Evolutionary conservation across 805 yeast genomes (phyloP).

Genomic region (Wickerhamiella cacticola): DNA sequence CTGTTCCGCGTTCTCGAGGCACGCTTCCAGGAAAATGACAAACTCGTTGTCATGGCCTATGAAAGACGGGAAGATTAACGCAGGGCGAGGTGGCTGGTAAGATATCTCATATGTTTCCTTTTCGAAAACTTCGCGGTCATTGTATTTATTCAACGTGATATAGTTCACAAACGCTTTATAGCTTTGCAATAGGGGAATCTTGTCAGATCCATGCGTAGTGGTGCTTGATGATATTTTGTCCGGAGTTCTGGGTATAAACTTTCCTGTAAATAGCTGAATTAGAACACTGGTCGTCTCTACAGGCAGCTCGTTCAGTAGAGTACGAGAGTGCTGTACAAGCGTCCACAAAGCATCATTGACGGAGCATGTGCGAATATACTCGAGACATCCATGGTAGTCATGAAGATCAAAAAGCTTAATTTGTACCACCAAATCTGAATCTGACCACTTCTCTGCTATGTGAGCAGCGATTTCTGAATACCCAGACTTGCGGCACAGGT

Average conservation of each 20-base stretch:
- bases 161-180: constrained; percentile 49
- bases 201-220: not conserved
- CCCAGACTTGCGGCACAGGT: constrained; percentile 60
- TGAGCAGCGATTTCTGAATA: constrained; percentile 54
- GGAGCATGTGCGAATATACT: constrained; percentile 52
- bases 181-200: constrained; percentile 36
- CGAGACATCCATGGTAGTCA: constrained; percentile 47
- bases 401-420: constrained; percentile 56
- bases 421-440: constrained; percentile 63
- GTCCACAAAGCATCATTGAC: constrained; percentile 69
- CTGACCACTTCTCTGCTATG: constrained; percentile 58
- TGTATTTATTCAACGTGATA: constrained; percentile 27
- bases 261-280: constrained; percentile 82
- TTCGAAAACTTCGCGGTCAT: constrained; percentile 17
- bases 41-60: constrained; percentile 78
- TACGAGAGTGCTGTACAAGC: constrained; percentile 52
- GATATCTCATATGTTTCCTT: constrained; percentile 19
- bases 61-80: constrained; percentile 75
- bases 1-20: constrained; percentile 62
- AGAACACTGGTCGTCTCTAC: constrained; percentile 70
- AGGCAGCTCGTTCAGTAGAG: constrained; percentile 55
- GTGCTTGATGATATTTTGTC: constrained; percentile 4
- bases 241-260: constrained; percentile 39
- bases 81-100: constrained; percentile 85
- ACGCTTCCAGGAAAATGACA: constrained; percentile 85